These are phyloP conservation scores for Vararia minispora DNA, from an alignment of 768 basidiomycete genomes.

Conservation along the genomic window DNA sequence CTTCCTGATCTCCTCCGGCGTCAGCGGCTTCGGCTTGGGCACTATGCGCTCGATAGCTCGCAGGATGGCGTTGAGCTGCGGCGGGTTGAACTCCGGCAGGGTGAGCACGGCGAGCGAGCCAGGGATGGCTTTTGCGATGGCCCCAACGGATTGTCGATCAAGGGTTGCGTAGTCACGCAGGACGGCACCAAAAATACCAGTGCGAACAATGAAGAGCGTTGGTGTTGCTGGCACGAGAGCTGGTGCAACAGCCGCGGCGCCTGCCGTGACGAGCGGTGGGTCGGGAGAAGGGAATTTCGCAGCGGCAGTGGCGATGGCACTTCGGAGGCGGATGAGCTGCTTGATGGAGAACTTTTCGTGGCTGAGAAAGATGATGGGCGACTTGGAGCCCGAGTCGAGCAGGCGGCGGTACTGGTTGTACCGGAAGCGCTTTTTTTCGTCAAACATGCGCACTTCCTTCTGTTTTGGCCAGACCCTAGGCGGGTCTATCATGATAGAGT, in stretches of 20 bases:
- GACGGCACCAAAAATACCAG: slow-evolving; percentile 71
- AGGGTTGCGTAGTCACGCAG: slow-evolving; percentile 49
- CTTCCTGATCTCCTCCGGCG: slow-evolving; percentile 38
- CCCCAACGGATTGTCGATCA: slow-evolving; percentile 33
- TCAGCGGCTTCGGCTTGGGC: slow-evolving; percentile 45
- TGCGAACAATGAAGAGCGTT: slow-evolving; percentile 59
- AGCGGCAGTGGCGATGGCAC: slow-evolving; percentile 51
- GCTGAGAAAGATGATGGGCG: slow-evolving; percentile 68
- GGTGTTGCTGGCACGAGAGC: slow-evolving; percentile 23
- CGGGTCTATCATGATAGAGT: slow-evolving; percentile 37
- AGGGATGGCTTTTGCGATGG: slow-evolving; percentile 44
- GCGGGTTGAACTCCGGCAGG: slow-evolving; percentile 59
- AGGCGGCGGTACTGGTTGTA: slow-evolving; percentile 72
- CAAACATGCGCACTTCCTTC: slow-evolving; percentile 54
- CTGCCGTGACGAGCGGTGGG: slow-evolving; percentile 22
- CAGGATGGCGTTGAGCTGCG: slow-evolving; percentile 56
- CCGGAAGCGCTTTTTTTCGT: slow-evolving; percentile 70
- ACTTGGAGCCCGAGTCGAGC: slow-evolving; percentile 40
- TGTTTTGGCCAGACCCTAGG: slow-evolving; percentile 43
- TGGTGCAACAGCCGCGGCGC: slow-evolving; percentile 16
- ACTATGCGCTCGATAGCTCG: slow-evolving; percentile 55
- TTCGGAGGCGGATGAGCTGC: slow-evolving; percentile 55
- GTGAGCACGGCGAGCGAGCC: slow-evolving; percentile 58
- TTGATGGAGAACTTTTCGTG: slow-evolving; percentile 67
- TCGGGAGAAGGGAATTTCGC: slow-evolving; percentile 20